Base-by-base conservation (phyloP, 768 basidiomycete species). In the Dendrothele bispora region DNA sequence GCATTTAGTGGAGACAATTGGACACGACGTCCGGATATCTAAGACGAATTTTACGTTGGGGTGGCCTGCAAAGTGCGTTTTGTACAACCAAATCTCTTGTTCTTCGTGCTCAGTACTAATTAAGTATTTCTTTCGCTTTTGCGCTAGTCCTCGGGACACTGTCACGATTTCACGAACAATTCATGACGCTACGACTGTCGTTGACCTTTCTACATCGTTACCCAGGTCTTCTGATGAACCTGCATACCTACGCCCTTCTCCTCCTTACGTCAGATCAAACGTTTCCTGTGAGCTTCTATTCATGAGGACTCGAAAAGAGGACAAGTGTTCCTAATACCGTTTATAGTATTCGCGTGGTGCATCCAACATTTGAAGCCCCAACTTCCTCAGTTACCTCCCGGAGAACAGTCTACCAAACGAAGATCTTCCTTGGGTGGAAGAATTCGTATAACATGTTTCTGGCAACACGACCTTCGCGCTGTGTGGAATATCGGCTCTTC, bases 31-130 rank as follows among this genome's bases (percentile, higher is more conserved):
- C 7, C 74, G 93, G 50, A 87, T 99, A 59, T 78, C 80, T 18
- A 92, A 90, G 71, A 97, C 93, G 0, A 90, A 92, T 53, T 98
- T 91, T 62, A 84, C 85, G 6, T 68, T 99, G 8, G 95, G 95
- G 1, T 99, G 95, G 95, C 95, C 95, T 48, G 94, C 93, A 48
- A 94, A 87, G 94, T 95, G 61, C 59, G 91, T 78, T 12, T 27
- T 15, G 18, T 30, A 17, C 15, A 18, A 17, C 14, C 32, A 25
- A 11, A 29, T 5, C n/a, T n/a, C n/a, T n/a, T n/a, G 5, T 14
- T 18, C 7, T 26, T 46, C 17, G 24, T 35, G 25, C n/a, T 10
- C 18, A n/a, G 6, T 27, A 3, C 34, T 36, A n/a, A 34, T 37
- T 30, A 27, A 36, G 11, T 47, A 44, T 40, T 4, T 32, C 20